Evolutionary conservation across 495 filamentous ascomycete genomes (phyloP).

Genomic region (Pyronema domesticum): DNA sequence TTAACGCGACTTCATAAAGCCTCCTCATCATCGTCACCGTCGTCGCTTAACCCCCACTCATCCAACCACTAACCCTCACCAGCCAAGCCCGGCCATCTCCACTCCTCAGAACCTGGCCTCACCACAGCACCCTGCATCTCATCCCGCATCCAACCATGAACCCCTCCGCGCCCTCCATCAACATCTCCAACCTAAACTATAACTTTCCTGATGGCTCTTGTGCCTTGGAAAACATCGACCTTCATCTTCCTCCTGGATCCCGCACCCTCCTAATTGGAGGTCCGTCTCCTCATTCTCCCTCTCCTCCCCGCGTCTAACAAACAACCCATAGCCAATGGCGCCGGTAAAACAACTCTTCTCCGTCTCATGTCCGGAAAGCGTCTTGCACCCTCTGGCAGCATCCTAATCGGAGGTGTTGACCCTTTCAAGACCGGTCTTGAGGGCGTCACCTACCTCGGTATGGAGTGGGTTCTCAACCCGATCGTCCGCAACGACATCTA

Average conservation of each 20-base stretch:
- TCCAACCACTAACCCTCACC: too few relatives aligned
- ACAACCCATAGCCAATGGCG: conserved; percentile 56
- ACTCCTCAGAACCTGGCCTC: conserved; percentile 10
- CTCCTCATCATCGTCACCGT: too few relatives aligned
- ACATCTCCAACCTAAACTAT: conserved; percentile 63
- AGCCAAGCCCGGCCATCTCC: conserved; percentile 3
- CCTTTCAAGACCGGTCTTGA: conserved; percentile 76
- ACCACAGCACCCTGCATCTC: background rate
- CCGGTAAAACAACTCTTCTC: conserved; percentile 91
- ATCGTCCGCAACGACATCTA: conserved; percentile 92
- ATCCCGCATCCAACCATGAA: background rate
- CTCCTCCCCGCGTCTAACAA: background rate
- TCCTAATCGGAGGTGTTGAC: conserved; percentile 64
- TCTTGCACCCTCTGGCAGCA: conserved; percentile 54
- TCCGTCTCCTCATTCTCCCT: conserved; percentile 23
- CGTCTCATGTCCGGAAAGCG: conserved; percentile 65
- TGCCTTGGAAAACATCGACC: conserved; percentile 50
- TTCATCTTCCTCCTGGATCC: conserved; percentile 62
- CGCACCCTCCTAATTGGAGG: conserved; percentile 87
- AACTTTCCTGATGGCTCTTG: conserved; percentile 63
- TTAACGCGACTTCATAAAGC: too few relatives aligned
- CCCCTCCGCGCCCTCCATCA: conserved; percentile 31
- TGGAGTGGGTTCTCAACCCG: conserved; percentile 94
- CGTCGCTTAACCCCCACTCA: too few relatives aligned
- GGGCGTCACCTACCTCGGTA: conserved; percentile 86